These are phyloP conservation scores for Wickerhamiella qilinensis DNA, from an alignment of 805 yeast species.

Conservation along the genomic window DNA sequence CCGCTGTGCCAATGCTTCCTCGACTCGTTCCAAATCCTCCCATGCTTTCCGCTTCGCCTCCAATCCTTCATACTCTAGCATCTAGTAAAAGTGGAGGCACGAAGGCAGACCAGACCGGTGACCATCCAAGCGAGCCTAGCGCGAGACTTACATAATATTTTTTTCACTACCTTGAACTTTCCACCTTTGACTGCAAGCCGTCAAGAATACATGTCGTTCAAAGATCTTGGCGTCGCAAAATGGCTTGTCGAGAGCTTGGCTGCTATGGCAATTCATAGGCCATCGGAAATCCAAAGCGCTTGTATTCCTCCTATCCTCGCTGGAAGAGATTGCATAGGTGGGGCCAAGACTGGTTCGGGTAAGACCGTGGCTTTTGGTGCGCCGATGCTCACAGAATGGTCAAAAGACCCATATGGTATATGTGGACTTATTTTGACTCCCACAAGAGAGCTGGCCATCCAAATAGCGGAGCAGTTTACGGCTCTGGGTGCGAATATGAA, in stretches of 20 bases:
- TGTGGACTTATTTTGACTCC: conserved; percentile 85
- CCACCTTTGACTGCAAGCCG: conserved; percentile 14
- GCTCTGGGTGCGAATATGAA: conserved; percentile 87
- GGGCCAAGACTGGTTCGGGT: conserved; percentile 97
- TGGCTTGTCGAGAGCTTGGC: conserved; percentile 74
- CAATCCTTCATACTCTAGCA: conserved; percentile 5
- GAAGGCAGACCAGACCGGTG: too few species aligned
- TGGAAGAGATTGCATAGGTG: conserved; percentile 91
- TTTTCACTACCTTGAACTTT: too few species aligned
- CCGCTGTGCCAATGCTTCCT: conserved; percentile 46
- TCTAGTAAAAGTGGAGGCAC: too few species aligned
- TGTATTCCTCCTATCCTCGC: conserved; percentile 75
- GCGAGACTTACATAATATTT: too few species aligned
- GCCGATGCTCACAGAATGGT: conserved; percentile 93
- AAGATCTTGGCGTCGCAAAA: conserved; percentile 56
- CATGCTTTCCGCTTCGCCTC: conserved; percentile 15
- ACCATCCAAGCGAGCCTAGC: too few species aligned
- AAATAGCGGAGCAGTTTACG: conserved; percentile 89
- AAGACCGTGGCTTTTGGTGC: conserved; percentile 94
- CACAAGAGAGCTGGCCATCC: conserved; percentile 78
- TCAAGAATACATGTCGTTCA: conserved; percentile 25
- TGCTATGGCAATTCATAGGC: conserved; percentile 68
- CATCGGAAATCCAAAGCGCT: conserved; percentile 74
- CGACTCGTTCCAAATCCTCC: conserved; percentile 54
- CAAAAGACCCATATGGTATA: conserved; percentile 86